Conservation (phyloP, 2,329 filamentous ascomycete species). For the Stagonosporopsis vannaccii region DNA sequence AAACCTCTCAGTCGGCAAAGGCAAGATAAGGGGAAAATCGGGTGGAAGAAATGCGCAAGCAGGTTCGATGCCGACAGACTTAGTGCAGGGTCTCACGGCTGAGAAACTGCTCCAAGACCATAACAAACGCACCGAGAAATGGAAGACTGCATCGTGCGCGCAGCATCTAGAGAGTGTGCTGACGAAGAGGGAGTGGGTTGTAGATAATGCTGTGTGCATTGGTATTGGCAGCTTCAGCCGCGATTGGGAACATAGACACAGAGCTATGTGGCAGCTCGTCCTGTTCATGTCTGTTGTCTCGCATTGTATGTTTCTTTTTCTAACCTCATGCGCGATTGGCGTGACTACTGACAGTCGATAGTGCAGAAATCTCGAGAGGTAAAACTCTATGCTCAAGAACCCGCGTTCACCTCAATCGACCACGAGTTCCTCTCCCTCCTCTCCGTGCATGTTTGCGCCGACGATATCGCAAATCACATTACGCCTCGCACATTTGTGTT, state of each 20-base stretch:
- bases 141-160: constrained; percentile 33
- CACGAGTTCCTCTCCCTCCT: constrained; percentile 35
- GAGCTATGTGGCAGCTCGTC: constrained; percentile 49
- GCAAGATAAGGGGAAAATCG: constrained; percentile 9
- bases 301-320: constrained; percentile 11
- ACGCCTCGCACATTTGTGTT: constrained; percentile 37
- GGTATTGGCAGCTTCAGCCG: constrained; percentile 47
- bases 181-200: constrained; percentile 18
- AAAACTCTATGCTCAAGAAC: constrained; percentile 45
- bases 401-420: constrained; percentile 45
- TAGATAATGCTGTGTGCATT: constrained; percentile 42
- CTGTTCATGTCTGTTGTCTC: constrained; percentile 39
- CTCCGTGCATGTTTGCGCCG: constrained; percentile 24
- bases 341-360: not conserved
- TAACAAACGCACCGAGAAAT: constrained; percentile 31
- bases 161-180: constrained; percentile 27
- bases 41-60: constrained; percentile 2
- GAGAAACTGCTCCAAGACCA: constrained; percentile 35
- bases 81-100: constrained; percentile 34
- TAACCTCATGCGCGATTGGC: too few species aligned
- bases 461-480: constrained; percentile 32
- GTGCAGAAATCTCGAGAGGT: constrained; percentile 17
- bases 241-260: constrained; percentile 45
- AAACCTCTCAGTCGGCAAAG: constrained; percentile 18
- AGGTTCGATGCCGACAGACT: constrained; percentile 23